A percentile compares a stretch with the other conserved stretches of the same genome.
These are phyloP conservation scores for Pilobolus umbonatus DNA, from an alignment of 192 early-diverging fungal species.

Conservation along the genomic window DNA sequence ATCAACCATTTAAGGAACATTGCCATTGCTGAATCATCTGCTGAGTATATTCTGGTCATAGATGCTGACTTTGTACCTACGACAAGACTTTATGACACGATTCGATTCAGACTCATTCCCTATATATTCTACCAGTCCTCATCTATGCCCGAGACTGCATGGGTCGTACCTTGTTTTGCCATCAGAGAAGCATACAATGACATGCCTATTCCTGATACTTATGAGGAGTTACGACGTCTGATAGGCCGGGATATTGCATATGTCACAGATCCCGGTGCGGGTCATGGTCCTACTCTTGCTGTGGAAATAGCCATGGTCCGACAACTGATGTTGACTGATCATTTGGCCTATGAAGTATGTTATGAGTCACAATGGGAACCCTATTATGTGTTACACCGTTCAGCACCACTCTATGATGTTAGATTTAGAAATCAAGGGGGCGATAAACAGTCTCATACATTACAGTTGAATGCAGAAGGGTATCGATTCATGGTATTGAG, in stretches of 20 bases:
- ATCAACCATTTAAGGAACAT: slow-evolving; percentile 51
- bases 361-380: slow-evolving; percentile 59
- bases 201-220: slow-evolving; percentile 26
- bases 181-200: slow-evolving; percentile 31
- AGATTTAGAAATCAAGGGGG: slow-evolving; percentile 53
- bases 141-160: slow-evolving; percentile 23
- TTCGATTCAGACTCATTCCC: slow-evolving; percentile 19
- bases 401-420: slow-evolving; percentile 45
- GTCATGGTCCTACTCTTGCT: slow-evolving; percentile 48
- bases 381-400: slow-evolving; percentile 41
- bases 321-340: slow-evolving; percentile 10
- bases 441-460: slow-evolving; percentile 50
- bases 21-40: slow-evolving; percentile 32
- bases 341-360: slow-evolving; percentile 43
- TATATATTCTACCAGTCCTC: slow-evolving; percentile 4
- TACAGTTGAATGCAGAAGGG: slow-evolving; percentile 43
- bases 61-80: slow-evolving; percentile 53
- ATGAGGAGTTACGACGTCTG: slow-evolving; percentile 36
- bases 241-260: slow-evolving; percentile 39
- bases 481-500: slow-evolving; percentile 41
- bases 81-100: slow-evolving; percentile 30
- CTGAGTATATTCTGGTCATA: slow-evolving; percentile 46
- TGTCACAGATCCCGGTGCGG: slow-evolving; percentile 48
- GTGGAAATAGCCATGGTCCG: slow-evolving; percentile 28
- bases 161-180: slow-evolving; percentile 48